These are phyloP conservation scores for Nothophytophthora sp. DNA, from an alignment of 352 stramenopile genomes.

Conservation along the genomic window DNA sequence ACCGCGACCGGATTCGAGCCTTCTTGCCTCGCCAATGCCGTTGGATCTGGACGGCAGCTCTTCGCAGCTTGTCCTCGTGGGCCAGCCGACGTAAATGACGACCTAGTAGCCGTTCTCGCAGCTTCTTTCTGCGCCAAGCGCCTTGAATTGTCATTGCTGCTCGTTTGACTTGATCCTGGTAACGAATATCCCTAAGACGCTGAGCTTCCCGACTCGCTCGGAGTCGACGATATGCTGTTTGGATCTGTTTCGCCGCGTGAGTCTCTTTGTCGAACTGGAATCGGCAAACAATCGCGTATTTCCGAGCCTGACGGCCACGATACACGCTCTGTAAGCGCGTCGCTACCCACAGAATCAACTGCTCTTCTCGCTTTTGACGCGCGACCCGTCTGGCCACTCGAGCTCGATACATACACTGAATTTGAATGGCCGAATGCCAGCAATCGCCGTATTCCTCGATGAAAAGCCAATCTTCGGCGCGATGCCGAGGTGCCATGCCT, in stretches of 20 bases:
- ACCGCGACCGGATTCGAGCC: slow-evolving; percentile 24
- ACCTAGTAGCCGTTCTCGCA: slow-evolving; percentile 31
- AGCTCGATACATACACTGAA: slow-evolving; percentile 72
- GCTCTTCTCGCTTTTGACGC: slow-evolving; percentile 46
- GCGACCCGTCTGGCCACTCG: slow-evolving; percentile 45
- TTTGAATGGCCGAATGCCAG: slow-evolving; percentile 61
- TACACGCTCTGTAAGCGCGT: slow-evolving; percentile 66
- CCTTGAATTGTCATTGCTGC: slow-evolving; percentile 41
- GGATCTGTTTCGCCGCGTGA: slow-evolving; percentile 58
- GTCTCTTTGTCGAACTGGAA: slow-evolving; percentile 58
- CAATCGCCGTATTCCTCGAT: slow-evolving; percentile 87
- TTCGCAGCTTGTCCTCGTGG: slow-evolving; percentile 21
- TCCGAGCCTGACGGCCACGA: slow-evolving; percentile 58
- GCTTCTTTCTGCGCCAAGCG: slow-evolving; percentile 43
- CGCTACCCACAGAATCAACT: slow-evolving; percentile 52
- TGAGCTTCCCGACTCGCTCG: slow-evolving; percentile 13
- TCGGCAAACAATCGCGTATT: slow-evolving; percentile 36
- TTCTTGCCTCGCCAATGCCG: slow-evolving; percentile 66
- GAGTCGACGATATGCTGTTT: slow-evolving; percentile 37
- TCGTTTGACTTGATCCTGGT: slow-evolving; percentile 16
- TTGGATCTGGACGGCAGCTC: slow-evolving; percentile 67
- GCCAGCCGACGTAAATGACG: slow-evolving; percentile 16
- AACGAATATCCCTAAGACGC: slow-evolving; percentile 13
- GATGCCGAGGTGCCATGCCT: slow-evolving; percentile 73
- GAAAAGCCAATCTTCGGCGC: slow-evolving; percentile 77